Base-by-base conservation (phyloP, 768 basidiomycete species). In the Lyophyllum decastes region DNA sequence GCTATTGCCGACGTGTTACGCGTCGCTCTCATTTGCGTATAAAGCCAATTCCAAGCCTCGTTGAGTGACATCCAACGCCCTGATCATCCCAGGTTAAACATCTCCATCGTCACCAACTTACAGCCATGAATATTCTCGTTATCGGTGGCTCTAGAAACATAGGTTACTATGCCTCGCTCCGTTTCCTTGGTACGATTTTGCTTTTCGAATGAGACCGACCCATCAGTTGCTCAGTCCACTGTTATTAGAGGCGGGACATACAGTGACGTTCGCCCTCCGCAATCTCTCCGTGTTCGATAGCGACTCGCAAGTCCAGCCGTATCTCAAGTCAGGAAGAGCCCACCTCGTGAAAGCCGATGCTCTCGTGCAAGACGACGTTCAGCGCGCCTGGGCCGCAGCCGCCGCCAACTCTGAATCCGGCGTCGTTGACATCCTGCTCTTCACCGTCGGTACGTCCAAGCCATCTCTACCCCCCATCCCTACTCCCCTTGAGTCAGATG, bases 241-340 rank as follows among this genome's bases (percentile, higher is more conserved):
- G 11, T 38, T 16, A 16, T 55, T 12, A 89, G 88, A 75, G 6
- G 70, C 77, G 51, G 86, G 87, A 41, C 76, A 81, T 5, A 84
- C 78, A 2, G 84, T 89, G 0, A 88, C 87, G 0, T 89, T 86
- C 62, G 75, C 89, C 7, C 76, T 90, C 43, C 82, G 89, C 34
- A 76, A 72, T n/a, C 70, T 78, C 0, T 61, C 70, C 8, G 74
- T 76, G 3, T 89, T 90, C 61, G 84, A 88, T 44, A 56, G 70
- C 8, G 82, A 90, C 60, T 71, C 71, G 19, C 61, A 60, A 2
- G 80, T 90, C 12, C 81, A 89, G 58, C 55, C 62, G 11, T 80
- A 81, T 64, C 62, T 89, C 48, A 65, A 73, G 45, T 64, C 72
- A 0, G 84, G 83, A 3, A 78, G 77, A 54, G 89, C 83, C 0